These are phyloP conservation scores for Botrytis fabae DNA, from an alignment of 2,329 filamentous ascomycete species.

Conservation along the genomic window DNA sequence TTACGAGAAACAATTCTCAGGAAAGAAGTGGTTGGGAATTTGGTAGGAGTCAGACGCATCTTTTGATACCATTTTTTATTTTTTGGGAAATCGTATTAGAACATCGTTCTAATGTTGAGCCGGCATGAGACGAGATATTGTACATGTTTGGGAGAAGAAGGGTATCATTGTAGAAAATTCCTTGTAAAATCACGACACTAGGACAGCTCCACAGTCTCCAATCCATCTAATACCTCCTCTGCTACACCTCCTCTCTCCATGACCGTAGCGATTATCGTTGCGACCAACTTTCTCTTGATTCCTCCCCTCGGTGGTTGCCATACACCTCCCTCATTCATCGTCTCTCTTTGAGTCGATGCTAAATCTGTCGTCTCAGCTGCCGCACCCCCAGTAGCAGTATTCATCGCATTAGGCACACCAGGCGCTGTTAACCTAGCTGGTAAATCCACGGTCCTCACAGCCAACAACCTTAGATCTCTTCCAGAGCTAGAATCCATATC, in stretches of 20 bases:
- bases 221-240: conserved; percentile 78
- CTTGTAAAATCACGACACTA: conserved; percentile 41
- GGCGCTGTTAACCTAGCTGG: conserved; percentile 72
- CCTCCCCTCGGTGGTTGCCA: conserved; percentile 87
- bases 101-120: neutral
- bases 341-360: conserved; percentile 49
- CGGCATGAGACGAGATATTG: conserved; percentile 4
- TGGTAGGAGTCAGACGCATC: conserved; percentile 52
- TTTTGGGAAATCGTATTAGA: neutral
- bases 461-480: conserved; percentile 58
- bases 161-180: conserved; percentile 25
- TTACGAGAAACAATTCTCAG: conserved; percentile 49
- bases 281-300: conserved; percentile 71
- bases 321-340: conserved; percentile 66
- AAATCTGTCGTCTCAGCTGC: conserved; percentile 45
- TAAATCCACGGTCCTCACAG: conserved; percentile 72
- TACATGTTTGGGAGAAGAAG: conserved; percentile 12
- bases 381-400: conserved; percentile 52
- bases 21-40: conserved; percentile 84
- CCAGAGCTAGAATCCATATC: conserved; percentile 44
- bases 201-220: conserved; percentile 72
- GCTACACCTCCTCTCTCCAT: conserved; percentile 77
- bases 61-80: neutral
- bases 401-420: conserved; percentile 65
- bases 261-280: conserved; percentile 73